Base-by-base conservation (phyloP, 768 basidiomycete genomes). In the Russula sp. region DNA sequence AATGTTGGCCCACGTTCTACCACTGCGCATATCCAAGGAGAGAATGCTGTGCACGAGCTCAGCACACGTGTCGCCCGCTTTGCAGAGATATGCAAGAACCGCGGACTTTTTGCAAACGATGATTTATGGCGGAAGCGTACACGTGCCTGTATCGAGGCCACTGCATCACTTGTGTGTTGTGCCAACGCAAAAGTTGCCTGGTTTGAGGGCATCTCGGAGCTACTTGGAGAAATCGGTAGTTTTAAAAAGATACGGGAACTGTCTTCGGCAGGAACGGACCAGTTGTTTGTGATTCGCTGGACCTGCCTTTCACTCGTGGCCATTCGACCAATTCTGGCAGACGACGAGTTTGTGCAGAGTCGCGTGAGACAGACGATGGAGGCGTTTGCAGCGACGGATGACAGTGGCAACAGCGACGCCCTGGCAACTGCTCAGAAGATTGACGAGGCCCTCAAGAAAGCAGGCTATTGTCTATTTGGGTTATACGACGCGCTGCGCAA, bases 281-380 rank as follows among this genome's bases (percentile, higher is more conserved):
- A 26, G n/a, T 11, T 20, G 5, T 54, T 54, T 9, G 34, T 54
- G 13, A 24, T 3, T 5, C 34, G 22, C 13, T 57, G 56, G 56
- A 57, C 56, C 34, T 54, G 53, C 34, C 53, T 54, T 36, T 54
- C 53, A 16, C 16, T 54, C 5, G 7, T 54, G 11, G n/a, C 22
- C 22, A 24, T 32, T 22, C 34, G 34, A 34, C 20, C 5, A 6
- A 16, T 14, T 36, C 30, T 54, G 14, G 22, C 6, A 54, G 3
- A 32, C 32, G 14, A 32, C 2, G 7, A 4, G n/a, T 1, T 6
- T 1, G 11, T 36, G n/a, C 52, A 13, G 7, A 2, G 10, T 34
- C 8, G 10, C 4, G 34, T 11, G 34, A 2, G 34, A 22, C 0
- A 2, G 5, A 34, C 22, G n/a, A 20, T 22, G 2, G 6, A 7